Conservation (phyloP, 192 early-diverging fungal genomes). For the Linderina pennispora region DNA sequence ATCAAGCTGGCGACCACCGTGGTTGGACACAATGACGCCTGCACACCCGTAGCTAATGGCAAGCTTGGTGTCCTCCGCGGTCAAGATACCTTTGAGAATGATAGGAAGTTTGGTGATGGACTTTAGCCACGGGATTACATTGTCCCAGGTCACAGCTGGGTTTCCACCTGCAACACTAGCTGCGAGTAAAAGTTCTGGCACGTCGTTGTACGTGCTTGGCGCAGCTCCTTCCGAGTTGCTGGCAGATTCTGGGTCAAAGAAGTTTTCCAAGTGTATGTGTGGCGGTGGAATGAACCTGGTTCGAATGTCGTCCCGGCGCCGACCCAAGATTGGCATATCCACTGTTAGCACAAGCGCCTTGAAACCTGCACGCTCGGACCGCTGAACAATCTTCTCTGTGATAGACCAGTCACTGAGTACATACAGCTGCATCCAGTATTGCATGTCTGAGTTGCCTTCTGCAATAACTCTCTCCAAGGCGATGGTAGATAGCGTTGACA, state of each 20-base stretch:
- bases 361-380: slow-evolving; percentile 74
- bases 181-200: slow-evolving; percentile 29
- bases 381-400: slow-evolving; percentile 57
- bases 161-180: slow-evolving; percentile 52
- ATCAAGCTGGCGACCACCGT: slow-evolving; percentile 96
- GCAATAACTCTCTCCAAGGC: slow-evolving; percentile 59
- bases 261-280: slow-evolving; percentile 61
- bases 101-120: slow-evolving; percentile 83
- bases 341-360: slow-evolving; percentile 60
- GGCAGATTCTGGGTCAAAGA: slow-evolving; percentile 26
- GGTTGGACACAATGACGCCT: slow-evolving; percentile 93
- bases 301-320: slow-evolving; percentile 52
- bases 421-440: slow-evolving; percentile 82
- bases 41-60: slow-evolving; percentile 72
- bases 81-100: slow-evolving; percentile 89
- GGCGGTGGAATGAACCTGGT: slow-evolving; percentile 55
- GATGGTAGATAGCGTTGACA: slow-evolving; percentile 59
- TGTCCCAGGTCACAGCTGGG: slow-evolving; percentile 76
- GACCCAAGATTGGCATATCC: slow-evolving; percentile 50
- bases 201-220: slow-evolving; percentile 2
- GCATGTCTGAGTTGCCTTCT: slow-evolving; percentile 30
- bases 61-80: slow-evolving; percentile 81
- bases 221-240: slow-evolving; percentile 6
- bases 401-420: slow-evolving; percentile 64
- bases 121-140: slow-evolving; percentile 77